Percentiles rank a stretch among this genome's conserved stretches.
phyloP scores from a whole-genome alignment of 225 moss, liverwort and hornwort species.

The Physcomitrellopsis africana region DNA sequence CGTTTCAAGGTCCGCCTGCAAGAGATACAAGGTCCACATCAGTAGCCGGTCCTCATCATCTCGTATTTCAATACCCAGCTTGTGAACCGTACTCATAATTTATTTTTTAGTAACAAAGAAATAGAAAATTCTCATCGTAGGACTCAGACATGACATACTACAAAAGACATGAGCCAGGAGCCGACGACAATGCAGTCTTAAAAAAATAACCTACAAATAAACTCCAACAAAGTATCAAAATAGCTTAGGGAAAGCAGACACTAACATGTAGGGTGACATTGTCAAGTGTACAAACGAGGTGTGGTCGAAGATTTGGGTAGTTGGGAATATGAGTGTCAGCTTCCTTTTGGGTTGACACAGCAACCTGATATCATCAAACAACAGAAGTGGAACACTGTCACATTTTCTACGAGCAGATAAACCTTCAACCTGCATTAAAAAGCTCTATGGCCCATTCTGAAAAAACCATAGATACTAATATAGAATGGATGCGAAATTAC shows the following conservation, averaged over 20 bases:
- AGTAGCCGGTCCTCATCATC: constrained; percentile 1
- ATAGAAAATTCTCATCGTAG: neutral
- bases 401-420: neutral
- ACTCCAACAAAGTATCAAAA: constrained; percentile 1
- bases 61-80: constrained; percentile 11
- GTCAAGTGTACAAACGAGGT: constrained; percentile 50
- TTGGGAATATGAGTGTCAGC: constrained; percentile 55
- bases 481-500: neutral
- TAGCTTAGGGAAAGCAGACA: neutral
- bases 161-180: neutral
- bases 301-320: constrained; percentile 45
- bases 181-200: neutral
- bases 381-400: neutral
- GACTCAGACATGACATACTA: neutral
- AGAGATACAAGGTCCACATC: constrained; percentile 19
- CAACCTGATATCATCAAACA: constrained; percentile 32
- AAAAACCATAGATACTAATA: neutral
- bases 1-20: constrained; percentile 49
- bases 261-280: constrained; percentile 58
- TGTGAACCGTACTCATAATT: constrained; percentile 4
- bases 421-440: neutral
- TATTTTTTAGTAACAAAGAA: neutral
- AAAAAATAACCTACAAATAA: neutral
- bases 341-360: constrained; percentile 53
- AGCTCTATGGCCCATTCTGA: neutral